Conservation (phyloP, 371 early-diverging fungal species). For the Scutellospora calospora region DNA sequence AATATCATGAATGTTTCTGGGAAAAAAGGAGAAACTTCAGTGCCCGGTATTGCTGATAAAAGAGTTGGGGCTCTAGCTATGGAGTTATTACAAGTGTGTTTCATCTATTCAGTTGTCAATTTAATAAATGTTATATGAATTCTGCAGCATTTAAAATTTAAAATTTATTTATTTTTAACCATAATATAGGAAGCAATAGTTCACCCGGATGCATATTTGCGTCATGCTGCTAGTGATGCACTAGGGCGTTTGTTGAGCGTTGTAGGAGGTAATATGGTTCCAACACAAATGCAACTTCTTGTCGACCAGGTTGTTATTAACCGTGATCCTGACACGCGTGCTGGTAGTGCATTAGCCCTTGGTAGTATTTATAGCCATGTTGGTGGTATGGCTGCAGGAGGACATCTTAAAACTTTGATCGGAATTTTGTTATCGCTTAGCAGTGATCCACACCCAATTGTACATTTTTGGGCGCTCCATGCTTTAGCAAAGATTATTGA, state of each 20-base stretch:
- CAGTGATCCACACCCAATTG: constrained; percentile 91
- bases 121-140: no score
- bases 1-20: background rate
- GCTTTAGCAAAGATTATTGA: constrained; percentile 88
- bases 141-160: no score
- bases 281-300: constrained; percentile 82
- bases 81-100: background rate
- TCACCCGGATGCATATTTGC: constrained; percentile 75
- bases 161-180: background rate
- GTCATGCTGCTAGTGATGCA: constrained; percentile 83
- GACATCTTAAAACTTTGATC: constrained; percentile 87
- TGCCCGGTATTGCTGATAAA: constrained; percentile 27
- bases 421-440: constrained; percentile 90
- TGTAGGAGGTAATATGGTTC: constrained; percentile 77
- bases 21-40: background rate
- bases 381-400: constrained; percentile 89
- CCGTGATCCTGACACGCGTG: constrained; percentile 92
- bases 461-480: constrained; percentile 93
- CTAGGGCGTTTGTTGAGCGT: constrained; percentile 84
- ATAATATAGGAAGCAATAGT: constrained; percentile 67
- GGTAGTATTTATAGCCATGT: constrained; percentile 90
- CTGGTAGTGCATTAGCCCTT: constrained; percentile 90
- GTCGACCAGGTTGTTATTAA: constrained; percentile 90
- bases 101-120: no score
- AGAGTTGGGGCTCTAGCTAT: constrained; percentile 16